A percentile compares a stretch with the other conserved stretches of the same genome.
Conservation (phyloP, 352 stramenopile genomes). For the Phytophthora citrophthora region DNA sequence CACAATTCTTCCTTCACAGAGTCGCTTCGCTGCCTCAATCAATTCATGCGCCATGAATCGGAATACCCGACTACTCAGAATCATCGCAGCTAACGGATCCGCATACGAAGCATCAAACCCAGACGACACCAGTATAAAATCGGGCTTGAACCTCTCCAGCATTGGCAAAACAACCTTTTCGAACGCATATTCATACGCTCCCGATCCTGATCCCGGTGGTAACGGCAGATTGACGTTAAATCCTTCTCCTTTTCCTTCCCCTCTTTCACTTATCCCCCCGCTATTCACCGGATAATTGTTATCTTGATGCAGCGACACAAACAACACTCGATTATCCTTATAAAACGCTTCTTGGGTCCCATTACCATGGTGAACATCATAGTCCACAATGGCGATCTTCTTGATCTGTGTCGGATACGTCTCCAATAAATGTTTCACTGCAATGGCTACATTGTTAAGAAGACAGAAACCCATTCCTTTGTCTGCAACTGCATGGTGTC, state of each 20-base stretch:
- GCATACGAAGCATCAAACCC: slow-evolving; percentile 83
- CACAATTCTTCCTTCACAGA: slow-evolving; percentile 66
- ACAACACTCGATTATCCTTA: slow-evolving; percentile 74
- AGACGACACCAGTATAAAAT: slow-evolving; percentile 82
- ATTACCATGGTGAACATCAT: slow-evolving; percentile 97
- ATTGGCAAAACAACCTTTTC: slow-evolving; percentile 69
- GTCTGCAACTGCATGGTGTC: slow-evolving; percentile 66
- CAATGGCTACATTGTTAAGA: slow-evolving; percentile 78
- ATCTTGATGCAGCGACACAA: slow-evolving; percentile 81
- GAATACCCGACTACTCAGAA: slow-evolving; percentile 78
- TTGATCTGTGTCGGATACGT: slow-evolving; percentile 76
- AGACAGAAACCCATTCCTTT: slow-evolving; percentile 77
- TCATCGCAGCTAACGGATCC: slow-evolving; percentile 87
- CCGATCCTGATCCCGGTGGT: slow-evolving; percentile 73
- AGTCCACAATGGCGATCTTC: slow-evolving; percentile 95
- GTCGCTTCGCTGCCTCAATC: slow-evolving; percentile 40
- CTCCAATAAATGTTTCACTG: slow-evolving; percentile 51
- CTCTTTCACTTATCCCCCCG: slow-evolving; percentile 51
- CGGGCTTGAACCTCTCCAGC: slow-evolving; percentile 70
- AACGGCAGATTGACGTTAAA: slow-evolving; percentile 90
- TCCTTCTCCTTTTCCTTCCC: slow-evolving; percentile 41
- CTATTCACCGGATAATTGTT: slow-evolving; percentile 83
- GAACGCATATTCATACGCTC: slow-evolving; percentile 80
- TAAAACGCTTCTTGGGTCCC: slow-evolving; percentile 94
- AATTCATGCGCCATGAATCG: slow-evolving; percentile 70